Conservation (phyloP, 2,329 filamentous ascomycete genomes). For the Aschersonia sp. region DNA sequence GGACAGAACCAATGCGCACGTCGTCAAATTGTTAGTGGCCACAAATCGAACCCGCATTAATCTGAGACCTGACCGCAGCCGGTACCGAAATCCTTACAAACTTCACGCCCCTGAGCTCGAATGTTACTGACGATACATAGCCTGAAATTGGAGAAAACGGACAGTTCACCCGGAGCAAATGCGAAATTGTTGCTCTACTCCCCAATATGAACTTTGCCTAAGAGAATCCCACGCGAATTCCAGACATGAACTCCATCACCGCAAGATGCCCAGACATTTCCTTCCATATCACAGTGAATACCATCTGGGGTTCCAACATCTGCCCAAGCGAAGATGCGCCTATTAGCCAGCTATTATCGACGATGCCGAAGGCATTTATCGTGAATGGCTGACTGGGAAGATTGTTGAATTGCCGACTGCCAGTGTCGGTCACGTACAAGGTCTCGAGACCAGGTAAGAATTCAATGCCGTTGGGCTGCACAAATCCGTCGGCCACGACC, state of each 20-base stretch:
- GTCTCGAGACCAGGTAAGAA: slow-evolving; percentile 38
- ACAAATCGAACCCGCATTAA: neutral
- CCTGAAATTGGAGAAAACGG: slow-evolving; percentile 7
- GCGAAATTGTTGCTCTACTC: slow-evolving; percentile 7
- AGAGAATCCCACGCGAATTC: slow-evolving; percentile 27
- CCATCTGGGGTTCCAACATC: slow-evolving; percentile 44
- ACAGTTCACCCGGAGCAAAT: slow-evolving; percentile 7
- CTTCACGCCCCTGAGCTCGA: slow-evolving; percentile 8
- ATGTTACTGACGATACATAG: slow-evolving; percentile 7
- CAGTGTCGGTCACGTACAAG: slow-evolving; percentile 43
- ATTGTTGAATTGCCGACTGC: slow-evolving; percentile 12
- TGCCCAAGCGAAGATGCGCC: slow-evolving; percentile 41
- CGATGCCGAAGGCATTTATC: slow-evolving; percentile 5
- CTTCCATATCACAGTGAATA: slow-evolving; percentile 37
- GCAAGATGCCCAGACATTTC: slow-evolving; percentile 38
- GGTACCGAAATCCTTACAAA: slow-evolving; percentile 9
- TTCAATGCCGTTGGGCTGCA: slow-evolving; percentile 39
- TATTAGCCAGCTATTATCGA: slow-evolving; percentile 14
- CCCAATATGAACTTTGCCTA: slow-evolving; percentile 35
- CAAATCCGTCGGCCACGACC: slow-evolving; percentile 43
- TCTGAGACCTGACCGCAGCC: neutral
- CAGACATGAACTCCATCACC: slow-evolving; percentile 35
- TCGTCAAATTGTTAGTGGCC: neutral
- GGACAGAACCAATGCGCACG: neutral
- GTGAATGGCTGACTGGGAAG: slow-evolving; percentile 2